Percentiles rank a stretch among this genome's conserved stretches.
Conservation (phyloP, 2,329 filamentous ascomycete species). For the Madurella fahalii region DNA sequence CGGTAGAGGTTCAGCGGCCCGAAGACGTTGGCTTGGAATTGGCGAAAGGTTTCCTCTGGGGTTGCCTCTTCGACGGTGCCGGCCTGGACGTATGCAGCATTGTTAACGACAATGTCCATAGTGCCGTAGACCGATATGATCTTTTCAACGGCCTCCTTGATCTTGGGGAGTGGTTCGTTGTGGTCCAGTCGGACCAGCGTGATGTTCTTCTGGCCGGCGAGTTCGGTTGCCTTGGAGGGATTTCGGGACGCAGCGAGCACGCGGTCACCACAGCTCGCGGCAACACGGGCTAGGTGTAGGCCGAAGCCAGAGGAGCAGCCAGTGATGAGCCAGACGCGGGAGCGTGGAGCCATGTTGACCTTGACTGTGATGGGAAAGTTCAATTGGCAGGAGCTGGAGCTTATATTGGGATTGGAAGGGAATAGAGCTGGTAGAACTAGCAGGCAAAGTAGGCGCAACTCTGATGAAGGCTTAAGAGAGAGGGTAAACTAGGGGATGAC, state of each 20-base stretch:
- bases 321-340: constrained; percentile 19
- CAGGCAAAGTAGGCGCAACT: neutral
- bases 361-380: neutral
- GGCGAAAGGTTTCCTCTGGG: constrained; percentile 9
- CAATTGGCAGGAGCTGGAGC: neutral
- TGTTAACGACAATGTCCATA: constrained; percentile 19
- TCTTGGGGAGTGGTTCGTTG: constrained; percentile 5
- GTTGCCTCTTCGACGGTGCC: constrained; percentile 13
- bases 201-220: constrained; percentile 7
- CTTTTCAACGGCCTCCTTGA: constrained; percentile 5
- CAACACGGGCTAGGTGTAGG: constrained; percentile 6
- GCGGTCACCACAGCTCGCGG: constrained; percentile 15
- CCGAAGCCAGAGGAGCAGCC: constrained; percentile 21
- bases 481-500: neutral
- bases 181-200: constrained; percentile 10
- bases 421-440: neutral
- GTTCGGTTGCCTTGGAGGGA: constrained; percentile 1
- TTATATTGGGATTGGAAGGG: neutral
- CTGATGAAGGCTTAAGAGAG: neutral
- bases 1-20: constrained; percentile 13
- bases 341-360: constrained; percentile 5
- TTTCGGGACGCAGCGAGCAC: constrained; percentile 19
- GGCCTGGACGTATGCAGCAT: constrained; percentile 15
- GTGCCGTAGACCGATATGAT: constrained; percentile 7
- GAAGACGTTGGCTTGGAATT: constrained; percentile 16